Percentiles rank a stretch among this genome's conserved stretches.
Evolutionary conservation across 2,329 filamentous ascomycete species (phyloP).

Genomic region (Penicillium glabrum): DNA sequence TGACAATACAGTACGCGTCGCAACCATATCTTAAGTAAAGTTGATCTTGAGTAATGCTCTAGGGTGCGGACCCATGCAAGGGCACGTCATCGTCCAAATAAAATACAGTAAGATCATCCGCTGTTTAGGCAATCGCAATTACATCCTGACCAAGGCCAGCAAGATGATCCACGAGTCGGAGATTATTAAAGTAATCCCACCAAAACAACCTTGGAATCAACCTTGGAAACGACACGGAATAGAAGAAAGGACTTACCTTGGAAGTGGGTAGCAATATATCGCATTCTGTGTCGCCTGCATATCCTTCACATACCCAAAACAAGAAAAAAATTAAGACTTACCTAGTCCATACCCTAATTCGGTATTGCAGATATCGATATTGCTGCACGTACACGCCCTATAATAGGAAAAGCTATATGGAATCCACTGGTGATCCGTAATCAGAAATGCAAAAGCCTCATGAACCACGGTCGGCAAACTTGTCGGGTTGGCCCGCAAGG

Average conservation of each 20-base stretch:
- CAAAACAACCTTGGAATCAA: too few species aligned
- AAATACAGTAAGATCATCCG: neutral
- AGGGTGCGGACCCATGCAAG: slow-evolving; percentile 13
- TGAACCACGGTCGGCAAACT: slow-evolving; percentile 20
- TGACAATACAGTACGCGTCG: slow-evolving; percentile 22
- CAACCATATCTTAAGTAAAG: slow-evolving; percentile 18
- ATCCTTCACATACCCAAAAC: neutral
- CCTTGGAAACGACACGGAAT: too few species aligned
- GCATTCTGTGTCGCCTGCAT: neutral
- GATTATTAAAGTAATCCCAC: slow-evolving; percentile 6
- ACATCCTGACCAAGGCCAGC: neutral
- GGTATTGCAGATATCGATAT: neutral
- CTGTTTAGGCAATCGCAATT: too few species aligned
- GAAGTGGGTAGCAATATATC: too few species aligned
- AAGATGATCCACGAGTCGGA: slow-evolving; percentile 10
- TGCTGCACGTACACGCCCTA: neutral
- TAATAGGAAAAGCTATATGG: neutral
- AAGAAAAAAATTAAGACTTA: neutral
- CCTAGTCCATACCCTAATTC: neutral
- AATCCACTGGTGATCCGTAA: neutral
- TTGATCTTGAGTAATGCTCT: slow-evolving; percentile 10
- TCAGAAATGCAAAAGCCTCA: slow-evolving; percentile 4
- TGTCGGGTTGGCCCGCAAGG: slow-evolving; percentile 25
- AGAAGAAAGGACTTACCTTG: too few species aligned
- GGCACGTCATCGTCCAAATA: slow-evolving; percentile 17